A percentile compares a stretch with the other conserved stretches of the same genome.
Conservation (phyloP, 108 stramenopile species). For the Skeletonema menzelii region DNA sequence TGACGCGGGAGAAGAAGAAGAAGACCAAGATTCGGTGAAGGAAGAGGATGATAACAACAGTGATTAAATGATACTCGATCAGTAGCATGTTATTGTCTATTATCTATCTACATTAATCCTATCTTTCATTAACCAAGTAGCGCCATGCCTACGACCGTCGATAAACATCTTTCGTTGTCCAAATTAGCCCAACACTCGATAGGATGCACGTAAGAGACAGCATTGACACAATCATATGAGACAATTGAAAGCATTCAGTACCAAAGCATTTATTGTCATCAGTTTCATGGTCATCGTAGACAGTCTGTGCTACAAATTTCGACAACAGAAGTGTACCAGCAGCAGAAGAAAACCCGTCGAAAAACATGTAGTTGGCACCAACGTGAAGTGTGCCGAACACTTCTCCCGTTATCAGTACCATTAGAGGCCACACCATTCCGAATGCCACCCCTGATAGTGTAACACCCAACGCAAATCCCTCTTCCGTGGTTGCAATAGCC, state of each 20-base stretch:
- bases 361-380: constrained; percentile 89
- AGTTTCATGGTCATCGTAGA: constrained; percentile 72
- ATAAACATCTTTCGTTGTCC: constrained; percentile 37
- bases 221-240: constrained; percentile 55
- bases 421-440: constrained; percentile 87
- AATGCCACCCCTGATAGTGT: constrained; percentile 75
- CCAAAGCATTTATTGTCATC: constrained; percentile 56
- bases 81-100: no score
- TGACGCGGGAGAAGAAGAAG: background rate
- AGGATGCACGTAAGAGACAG: constrained; percentile 55
- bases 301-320: constrained; percentile 73
- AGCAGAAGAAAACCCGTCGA: constrained; percentile 80
- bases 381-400: constrained; percentile 70
- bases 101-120: no score
- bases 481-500: constrained; percentile 55
- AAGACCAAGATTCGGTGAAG: background rate
- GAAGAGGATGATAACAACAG: background rate
- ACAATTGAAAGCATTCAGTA: constrained; percentile 57
- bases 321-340: constrained; percentile 77
- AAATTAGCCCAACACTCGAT: constrained; percentile 44
- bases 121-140: background rate
- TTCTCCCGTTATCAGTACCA: constrained; percentile 80
- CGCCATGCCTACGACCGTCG: background rate
- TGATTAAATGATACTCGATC: background rate
- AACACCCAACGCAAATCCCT: constrained; percentile 68